phyloP scores from a whole-genome alignment of 2,329 filamentous ascomycete species.

The Fusarium protoensiforme region DNA sequence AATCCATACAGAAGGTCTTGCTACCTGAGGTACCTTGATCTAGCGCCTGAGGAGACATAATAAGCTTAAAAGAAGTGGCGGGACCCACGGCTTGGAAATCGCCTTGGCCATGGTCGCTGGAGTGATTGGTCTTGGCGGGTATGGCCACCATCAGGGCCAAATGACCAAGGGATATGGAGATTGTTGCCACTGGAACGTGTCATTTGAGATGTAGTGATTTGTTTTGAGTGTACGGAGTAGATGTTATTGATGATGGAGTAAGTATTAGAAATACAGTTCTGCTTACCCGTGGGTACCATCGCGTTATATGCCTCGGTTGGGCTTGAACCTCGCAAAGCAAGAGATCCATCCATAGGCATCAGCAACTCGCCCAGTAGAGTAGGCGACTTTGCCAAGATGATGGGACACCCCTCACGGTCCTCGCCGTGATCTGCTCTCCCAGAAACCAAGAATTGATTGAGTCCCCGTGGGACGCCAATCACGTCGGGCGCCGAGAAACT shows the following conservation, averaged over 20 bases:
- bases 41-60: not conserved
- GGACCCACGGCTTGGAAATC: not conserved
- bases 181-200: not conserved
- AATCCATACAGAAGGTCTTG: not conserved
- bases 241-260: not conserved
- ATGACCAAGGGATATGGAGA: not conserved
- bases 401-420: not conserved
- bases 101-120: not conserved
- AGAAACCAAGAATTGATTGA: not conserved
- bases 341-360: too few species aligned
- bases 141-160: not conserved
- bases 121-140: not conserved
- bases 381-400: not conserved
- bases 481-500: not conserved
- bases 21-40: not conserved
- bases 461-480: not conserved
- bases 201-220: not conserved
- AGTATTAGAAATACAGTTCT: not conserved
- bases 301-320: not conserved
- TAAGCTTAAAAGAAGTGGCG: constrained; percentile 8
- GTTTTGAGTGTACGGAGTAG: not conserved
- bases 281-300: not conserved
- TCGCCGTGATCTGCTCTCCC: not conserved
- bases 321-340: not conserved
- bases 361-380: not conserved